phyloP scores from a whole-genome alignment of 805 yeast genomes.

The Cyberlindnera veronae region DNA sequence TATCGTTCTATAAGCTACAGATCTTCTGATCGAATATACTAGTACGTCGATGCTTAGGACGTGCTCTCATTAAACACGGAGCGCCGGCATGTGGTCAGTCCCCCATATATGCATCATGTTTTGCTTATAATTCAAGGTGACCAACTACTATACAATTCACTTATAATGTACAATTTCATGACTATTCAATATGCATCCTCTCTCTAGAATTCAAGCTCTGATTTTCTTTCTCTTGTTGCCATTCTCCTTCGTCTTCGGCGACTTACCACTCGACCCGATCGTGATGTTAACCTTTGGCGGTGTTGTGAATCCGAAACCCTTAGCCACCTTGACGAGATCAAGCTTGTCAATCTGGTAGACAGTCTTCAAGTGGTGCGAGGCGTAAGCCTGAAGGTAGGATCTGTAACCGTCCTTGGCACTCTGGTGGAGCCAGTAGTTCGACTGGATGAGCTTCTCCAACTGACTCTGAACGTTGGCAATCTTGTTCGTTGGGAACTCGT shows the following conservation, averaged over 20 bases:
- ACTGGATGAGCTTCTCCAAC: constrained; percentile 82
- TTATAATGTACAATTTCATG: no score
- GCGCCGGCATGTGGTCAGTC: no score
- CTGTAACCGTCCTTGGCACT: constrained; percentile 97
- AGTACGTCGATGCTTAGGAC: no score
- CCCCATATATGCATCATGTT: no score
- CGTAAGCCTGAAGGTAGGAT: constrained; percentile 94
- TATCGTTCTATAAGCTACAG: no score
- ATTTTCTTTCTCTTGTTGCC: constrained; percentile 17
- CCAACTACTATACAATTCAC: neutral
- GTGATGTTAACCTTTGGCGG: constrained; percentile 97
- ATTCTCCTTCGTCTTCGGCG: constrained; percentile 30
- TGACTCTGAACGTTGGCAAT: constrained; percentile 96
- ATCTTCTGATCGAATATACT: no score
- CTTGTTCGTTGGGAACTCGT: constrained; percentile 90
- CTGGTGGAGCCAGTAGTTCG: constrained; percentile 92
- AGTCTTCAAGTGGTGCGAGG: constrained; percentile 93
- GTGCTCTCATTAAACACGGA: no score
- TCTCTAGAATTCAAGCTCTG: constrained; percentile 6
- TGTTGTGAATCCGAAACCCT: constrained; percentile 87
- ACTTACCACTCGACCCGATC: constrained; percentile 87
- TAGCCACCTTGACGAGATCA: constrained; percentile 92
- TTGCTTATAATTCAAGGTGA: neutral
- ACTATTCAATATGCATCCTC: neutral
- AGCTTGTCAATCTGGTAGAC: constrained; percentile 95